These are phyloP conservation scores for Trametes maxima DNA, from an alignment of 768 basidiomycete genomes.

Conservation along the genomic window DNA sequence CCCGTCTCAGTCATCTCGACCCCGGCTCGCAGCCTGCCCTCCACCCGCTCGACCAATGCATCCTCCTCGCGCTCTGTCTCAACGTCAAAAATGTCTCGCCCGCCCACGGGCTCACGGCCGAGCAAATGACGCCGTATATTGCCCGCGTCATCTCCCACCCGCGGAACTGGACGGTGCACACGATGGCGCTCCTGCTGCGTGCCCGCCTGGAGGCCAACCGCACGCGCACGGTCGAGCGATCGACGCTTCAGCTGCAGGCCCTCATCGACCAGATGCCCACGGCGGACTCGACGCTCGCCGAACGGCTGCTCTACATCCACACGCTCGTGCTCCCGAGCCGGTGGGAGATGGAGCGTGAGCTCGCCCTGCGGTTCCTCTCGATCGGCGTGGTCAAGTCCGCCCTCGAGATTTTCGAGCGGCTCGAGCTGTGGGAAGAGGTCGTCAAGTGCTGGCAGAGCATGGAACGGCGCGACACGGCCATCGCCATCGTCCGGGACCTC, in stretches of 20 bases:
- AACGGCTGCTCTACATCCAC: constrained; percentile 82
- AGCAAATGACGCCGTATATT: constrained; percentile 94
- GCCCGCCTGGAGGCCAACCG: constrained; percentile 88
- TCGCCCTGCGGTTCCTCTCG: constrained; percentile 79
- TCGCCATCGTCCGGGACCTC: constrained; percentile 81
- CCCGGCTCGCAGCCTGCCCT: constrained; percentile 84
- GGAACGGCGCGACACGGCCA: constrained; percentile 77
- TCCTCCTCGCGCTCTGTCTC: constrained; percentile 88
- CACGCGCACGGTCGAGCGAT: constrained; percentile 91
- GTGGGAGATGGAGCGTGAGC: constrained; percentile 93
- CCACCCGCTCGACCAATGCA: constrained; percentile 92
- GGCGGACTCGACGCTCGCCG: constrained; percentile 69
- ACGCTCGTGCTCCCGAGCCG: constrained; percentile 80
- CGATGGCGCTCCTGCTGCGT: constrained; percentile 92
- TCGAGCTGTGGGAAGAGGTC: constrained; percentile 99
- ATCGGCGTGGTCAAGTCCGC: constrained; percentile 90
- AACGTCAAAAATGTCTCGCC: constrained; percentile 91
- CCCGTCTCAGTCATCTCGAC: constrained; percentile 69
- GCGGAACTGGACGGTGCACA: constrained; percentile 94
- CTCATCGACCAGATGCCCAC: constrained; percentile 97
- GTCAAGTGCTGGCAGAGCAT: constrained; percentile 84
- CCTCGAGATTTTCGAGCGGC: constrained; percentile 87
- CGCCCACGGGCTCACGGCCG: constrained; percentile 83
- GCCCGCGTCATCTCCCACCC: constrained; percentile 87
- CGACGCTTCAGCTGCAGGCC: constrained; percentile 90